Conservation (phyloP, 2,329 filamentous ascomycete genomes). For the Waltergamsia citrina region DNA sequence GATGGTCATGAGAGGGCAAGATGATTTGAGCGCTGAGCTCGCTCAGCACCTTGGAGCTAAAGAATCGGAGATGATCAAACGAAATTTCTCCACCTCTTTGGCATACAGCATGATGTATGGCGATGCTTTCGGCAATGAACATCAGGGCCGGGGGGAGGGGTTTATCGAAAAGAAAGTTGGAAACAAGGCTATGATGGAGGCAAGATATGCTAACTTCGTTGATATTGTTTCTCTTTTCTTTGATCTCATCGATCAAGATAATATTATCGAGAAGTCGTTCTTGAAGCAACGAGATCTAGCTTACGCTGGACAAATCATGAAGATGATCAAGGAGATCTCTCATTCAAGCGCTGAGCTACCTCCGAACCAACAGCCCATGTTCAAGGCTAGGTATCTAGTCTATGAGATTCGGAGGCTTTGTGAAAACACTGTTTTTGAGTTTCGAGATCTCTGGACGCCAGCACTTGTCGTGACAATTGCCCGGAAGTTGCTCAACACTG, state of each 20-base stretch:
- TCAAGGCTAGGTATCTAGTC: slow-evolving; percentile 67
- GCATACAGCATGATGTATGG: slow-evolving; percentile 73
- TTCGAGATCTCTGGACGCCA: slow-evolving; percentile 63
- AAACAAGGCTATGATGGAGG: slow-evolving; percentile 49
- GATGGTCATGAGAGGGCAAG: slow-evolving; percentile 71
- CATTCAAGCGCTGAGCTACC: slow-evolving; percentile 58
- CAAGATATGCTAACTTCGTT: slow-evolving; percentile 62
- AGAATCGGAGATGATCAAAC: slow-evolving; percentile 48
- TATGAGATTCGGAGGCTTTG: slow-evolving; percentile 74
- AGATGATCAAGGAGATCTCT: slow-evolving; percentile 59
- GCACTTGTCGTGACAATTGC: slow-evolving; percentile 65
- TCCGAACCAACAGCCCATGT: slow-evolving; percentile 77
- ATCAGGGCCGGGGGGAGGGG: slow-evolving; percentile 50
- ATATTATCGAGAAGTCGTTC: slow-evolving; percentile 60
- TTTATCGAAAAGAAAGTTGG: slow-evolving; percentile 63
- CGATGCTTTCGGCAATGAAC: slow-evolving; percentile 14
- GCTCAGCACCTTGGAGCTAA: slow-evolving; percentile 45
- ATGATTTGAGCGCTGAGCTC: slow-evolving; percentile 51
- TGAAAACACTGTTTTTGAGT: slow-evolving; percentile 56
- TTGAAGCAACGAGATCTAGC: slow-evolving; percentile 46
- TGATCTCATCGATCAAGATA: slow-evolving; percentile 68
- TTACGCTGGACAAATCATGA: slow-evolving; percentile 54
- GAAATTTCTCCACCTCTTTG: slow-evolving; percentile 67
- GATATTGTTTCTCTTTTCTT: slow-evolving; percentile 71
- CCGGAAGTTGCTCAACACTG: slow-evolving; percentile 68